Base-by-base conservation (phyloP, 1,139 yeast genomes). In the Kodamaea sp. region DNA sequence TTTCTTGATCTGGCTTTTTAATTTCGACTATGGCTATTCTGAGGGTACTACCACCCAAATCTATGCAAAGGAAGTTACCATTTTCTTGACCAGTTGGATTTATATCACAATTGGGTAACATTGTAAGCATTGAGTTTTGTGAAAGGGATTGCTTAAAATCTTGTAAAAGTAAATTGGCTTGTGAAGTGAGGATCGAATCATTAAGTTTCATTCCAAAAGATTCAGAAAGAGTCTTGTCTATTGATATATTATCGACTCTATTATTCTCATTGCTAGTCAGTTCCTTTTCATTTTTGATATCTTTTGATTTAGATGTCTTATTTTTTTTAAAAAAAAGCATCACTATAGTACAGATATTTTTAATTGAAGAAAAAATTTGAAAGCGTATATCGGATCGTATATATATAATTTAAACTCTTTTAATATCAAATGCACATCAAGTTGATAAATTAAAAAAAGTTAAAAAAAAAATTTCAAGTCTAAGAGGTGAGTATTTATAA, bases 1-100 rank as follows among this genome's bases (percentile, higher is more conserved):
- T 30, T n/a, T 9, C 27, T 6, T 11, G 34, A 7, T 11, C 12
- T 20, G 34, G 8, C 8, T 54, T 45, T 7, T 53, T 60, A 30
- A 70, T 67, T 29, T 60, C 54, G n/a, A 76, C 61, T n/a, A 72
- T 64, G 2, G 78, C 70, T 5, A 74, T 61, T 33, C 80, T 60
- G 32, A 76, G 57, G 2, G 81, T 76, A 5, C 78, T 70, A 1
- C 83, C 83, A 6, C 83, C 83, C 40, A 78, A 55, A 49, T 78
- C 83, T 24, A 78, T 62, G 27, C 69, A 75, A 45, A 77, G 58
- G 44, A 50, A 72, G 30, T 60, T 59, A 3, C 81, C 81, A 25
- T 35, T 37, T 47, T 73, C 78, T 2, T 56, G 37, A 3, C 77
- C 76, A 1, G 67, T 62, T 20, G 80, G 76, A 27, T 53, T 48